Base-by-base conservation (phyloP, 306 rosid genomes). In the Trifolium pratense region DNA sequence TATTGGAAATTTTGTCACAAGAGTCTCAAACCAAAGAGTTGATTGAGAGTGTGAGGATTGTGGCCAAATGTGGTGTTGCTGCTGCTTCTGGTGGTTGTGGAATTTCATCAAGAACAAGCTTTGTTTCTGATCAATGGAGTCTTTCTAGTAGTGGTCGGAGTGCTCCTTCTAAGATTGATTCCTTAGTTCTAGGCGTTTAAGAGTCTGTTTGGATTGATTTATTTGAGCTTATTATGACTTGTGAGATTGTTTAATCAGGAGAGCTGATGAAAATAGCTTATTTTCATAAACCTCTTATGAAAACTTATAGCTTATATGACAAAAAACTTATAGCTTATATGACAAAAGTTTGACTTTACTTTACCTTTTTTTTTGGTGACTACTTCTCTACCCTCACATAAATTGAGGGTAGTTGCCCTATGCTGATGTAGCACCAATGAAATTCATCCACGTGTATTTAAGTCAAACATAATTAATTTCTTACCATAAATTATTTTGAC, bases 81-180 rank as follows among this genome's bases (percentile, higher is more conserved):
- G 43, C 43, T 10, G 76, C 31, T 6, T 40, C 42, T 25, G 39
- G 71, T 66, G 21, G 71, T 43, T 23, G 55, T 25, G 66, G 84
- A 5, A 45, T 68, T 7, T 78, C 89, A 5, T 71, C 79, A 29
- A 49, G 77, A 20, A 37, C 73, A 52, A 56, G 75, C 74, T 5
- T 63, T 18, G 81, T 88, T 72, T 85, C 93, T n/a, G 90, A 92
- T 65, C 86, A 90, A 16, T 88, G 98, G 96, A 88, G 91, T 48
- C 88, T 87, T 48, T 90, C 96, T 0, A 87, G 89, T 56, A 86
- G 89, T 58, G 83, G 90, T 37, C 79, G 92, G 63, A 88, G 75
- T 64, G 87, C 84, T 67, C 86, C 97, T 21, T 82, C 87, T 67
- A 84, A 85, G 77, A 77, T 74, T 48, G 84, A 81, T 52, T 80